Conservation (phyloP, 1,284 basidiomycete species). For the Cryptococcus hybrid region DNA sequence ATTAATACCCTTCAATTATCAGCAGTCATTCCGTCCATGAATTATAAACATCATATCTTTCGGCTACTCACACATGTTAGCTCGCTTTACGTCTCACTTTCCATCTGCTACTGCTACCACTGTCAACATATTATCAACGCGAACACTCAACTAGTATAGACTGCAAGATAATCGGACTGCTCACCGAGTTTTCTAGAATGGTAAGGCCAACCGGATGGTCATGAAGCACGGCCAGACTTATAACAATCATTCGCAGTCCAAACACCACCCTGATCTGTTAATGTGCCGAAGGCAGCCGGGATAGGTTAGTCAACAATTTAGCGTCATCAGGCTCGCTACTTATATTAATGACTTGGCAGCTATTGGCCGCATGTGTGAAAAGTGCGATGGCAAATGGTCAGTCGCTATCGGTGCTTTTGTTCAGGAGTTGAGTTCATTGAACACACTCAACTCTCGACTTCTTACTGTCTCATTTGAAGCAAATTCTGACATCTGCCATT, state of each 20-base stretch:
- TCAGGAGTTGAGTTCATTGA: background rate
- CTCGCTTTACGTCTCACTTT: no score
- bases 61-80: no score
- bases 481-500: constrained; percentile 2
- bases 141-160: no score
- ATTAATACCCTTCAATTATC: no score
- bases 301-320: constrained; percentile 60
- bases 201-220: no score
- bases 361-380: constrained; percentile 96
- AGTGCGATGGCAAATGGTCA: constrained; percentile 99
- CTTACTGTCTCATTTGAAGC: no score
- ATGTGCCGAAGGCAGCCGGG: constrained; percentile 94
- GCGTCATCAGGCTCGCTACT: background rate
- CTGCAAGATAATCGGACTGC: no score
- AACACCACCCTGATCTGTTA: constrained; percentile 65
- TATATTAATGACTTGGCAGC: constrained; percentile 54
- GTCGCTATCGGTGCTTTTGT: constrained; percentile 27
- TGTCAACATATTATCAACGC: no score
- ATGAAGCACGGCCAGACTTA: background rate
- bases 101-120: no score
- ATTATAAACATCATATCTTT: no score
- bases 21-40: no score
- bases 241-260: constrained; percentile 7
- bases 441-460: constrained; percentile 1
- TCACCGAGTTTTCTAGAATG: no score